phyloP scores from a whole-genome alignment of 2,329 filamentous ascomycete genomes.

The Aureobasidium sp. region DNA sequence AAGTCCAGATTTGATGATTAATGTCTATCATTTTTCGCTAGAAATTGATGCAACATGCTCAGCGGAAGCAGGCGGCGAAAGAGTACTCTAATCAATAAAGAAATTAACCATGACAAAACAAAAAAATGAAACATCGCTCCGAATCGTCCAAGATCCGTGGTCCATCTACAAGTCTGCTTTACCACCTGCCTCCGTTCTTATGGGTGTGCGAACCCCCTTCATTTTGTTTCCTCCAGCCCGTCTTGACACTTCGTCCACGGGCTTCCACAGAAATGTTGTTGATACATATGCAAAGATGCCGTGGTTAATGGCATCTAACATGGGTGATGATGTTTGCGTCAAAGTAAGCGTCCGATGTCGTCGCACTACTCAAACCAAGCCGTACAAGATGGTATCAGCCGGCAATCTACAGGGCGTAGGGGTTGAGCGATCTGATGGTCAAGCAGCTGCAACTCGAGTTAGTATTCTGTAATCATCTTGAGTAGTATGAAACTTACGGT shows the following conservation, averaged over 20 bases:
- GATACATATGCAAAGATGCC: neutral
- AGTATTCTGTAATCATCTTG: slow-evolving; percentile 21
- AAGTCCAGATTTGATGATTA: slow-evolving; percentile 5
- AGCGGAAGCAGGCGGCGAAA: neutral
- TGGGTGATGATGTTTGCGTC: neutral
- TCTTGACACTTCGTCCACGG: neutral
- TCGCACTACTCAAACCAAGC: neutral
- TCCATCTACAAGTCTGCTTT: neutral
- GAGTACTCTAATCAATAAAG: slow-evolving; percentile 9
- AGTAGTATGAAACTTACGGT: slow-evolving; percentile 64
- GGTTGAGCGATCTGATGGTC: slow-evolving; percentile 76
- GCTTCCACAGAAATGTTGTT: neutral
- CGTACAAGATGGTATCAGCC: neutral
- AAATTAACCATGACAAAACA: slow-evolving; percentile 7
- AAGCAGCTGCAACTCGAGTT: slow-evolving; percentile 52
- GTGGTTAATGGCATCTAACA: neutral
- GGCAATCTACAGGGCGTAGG: slow-evolving; percentile 50
- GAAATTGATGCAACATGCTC: neutral
- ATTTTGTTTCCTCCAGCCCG: too few relatives aligned
- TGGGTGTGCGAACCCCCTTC: neutral
- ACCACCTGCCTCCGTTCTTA: neutral
- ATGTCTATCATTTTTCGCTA: neutral
- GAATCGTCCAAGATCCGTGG: neutral
- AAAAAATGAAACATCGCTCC: slow-evolving; percentile 9
- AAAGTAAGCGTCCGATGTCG: neutral